phyloP scores from a whole-genome alignment of 1,284 basidiomycete genomes.

The Boletus semigastroideus region DNA sequence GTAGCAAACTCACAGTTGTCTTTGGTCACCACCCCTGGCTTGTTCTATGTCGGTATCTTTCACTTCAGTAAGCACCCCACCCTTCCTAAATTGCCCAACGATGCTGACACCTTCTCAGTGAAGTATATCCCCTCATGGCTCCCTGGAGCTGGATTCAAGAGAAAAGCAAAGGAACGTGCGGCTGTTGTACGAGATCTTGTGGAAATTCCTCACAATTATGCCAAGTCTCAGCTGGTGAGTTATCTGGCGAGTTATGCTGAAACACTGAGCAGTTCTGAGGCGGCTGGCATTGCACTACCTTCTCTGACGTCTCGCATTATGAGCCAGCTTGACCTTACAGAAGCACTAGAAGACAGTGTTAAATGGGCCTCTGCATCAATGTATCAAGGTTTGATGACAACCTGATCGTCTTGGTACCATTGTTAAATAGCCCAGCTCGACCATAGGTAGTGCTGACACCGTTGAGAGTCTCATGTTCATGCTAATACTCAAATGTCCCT shows the following conservation, averaged over 20 bases:
- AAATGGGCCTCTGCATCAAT: conserved; percentile 59
- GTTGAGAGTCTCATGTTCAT: too few species aligned
- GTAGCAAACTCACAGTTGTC: conserved; percentile 20
- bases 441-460: conserved; percentile 18
- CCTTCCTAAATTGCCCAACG: too few species aligned
- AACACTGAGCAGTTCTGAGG: conserved; percentile 21
- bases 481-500: too few species aligned
- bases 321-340: conserved; percentile 40
- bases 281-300: conserved; percentile 43
- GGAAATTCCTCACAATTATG: conserved; percentile 50
- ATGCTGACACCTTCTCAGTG: conserved; percentile 36
- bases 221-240: conserved; percentile 50
- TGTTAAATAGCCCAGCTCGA: not conserved
- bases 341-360: conserved; percentile 48
- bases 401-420: not conserved
- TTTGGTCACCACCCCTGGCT: conserved; percentile 8
- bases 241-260: not conserved
- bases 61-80: conserved; percentile 9
- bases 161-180: conserved; percentile 46
- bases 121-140: conserved; percentile 59
- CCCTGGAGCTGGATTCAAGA: conserved; percentile 59
- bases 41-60: conserved; percentile 18
- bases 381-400: conserved; percentile 44
- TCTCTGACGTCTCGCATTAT: conserved; percentile 50
- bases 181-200: conserved; percentile 46